Percentiles rank a stretch among this genome's conserved stretches.
Conservation (phyloP, 257 asterid genomes). For the Phtheirospermum japonicum region DNA sequence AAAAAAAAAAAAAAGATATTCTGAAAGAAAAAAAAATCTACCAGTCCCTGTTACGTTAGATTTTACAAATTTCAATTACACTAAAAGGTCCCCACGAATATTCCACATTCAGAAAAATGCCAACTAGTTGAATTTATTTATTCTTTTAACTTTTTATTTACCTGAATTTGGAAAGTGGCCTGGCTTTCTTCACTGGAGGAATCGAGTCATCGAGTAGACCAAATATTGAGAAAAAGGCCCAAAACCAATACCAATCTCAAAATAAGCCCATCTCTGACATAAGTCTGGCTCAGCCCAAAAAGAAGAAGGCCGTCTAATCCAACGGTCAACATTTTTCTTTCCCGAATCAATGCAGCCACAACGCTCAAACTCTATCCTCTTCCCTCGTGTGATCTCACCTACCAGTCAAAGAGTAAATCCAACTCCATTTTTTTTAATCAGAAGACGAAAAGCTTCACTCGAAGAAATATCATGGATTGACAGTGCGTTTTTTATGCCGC, state of each 20-base stretch:
- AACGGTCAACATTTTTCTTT: constrained; percentile 17
- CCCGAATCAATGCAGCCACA: constrained; percentile 19
- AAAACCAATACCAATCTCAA: background rate
- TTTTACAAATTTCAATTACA: background rate
- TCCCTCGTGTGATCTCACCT: constrained; percentile 23
- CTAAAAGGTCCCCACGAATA: constrained; percentile 14
- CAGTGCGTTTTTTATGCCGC: constrained; percentile 9
- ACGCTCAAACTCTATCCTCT: too few relatives aligned
- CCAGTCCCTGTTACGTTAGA: constrained; percentile 24
- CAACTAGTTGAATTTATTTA: background rate
- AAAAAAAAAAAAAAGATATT: too few relatives aligned
- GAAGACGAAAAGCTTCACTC: background rate
- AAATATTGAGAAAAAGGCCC: constrained; percentile 7
- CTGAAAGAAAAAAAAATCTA: constrained; percentile 20
- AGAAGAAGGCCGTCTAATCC: constrained; percentile 14
- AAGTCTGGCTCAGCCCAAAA: constrained; percentile 8
- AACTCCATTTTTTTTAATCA: constrained; percentile 7
- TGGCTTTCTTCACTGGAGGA: too few relatives aligned
- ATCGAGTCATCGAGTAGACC: too few relatives aligned
- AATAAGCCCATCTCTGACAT: background rate
- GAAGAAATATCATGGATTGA: constrained; percentile 10
- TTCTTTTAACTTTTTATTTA: background rate
- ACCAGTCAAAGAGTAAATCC: constrained; percentile 32
- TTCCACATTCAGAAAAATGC: constrained; percentile 18
- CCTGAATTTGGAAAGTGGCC: background rate